phyloP scores from a whole-genome alignment of 352 stramenopile species.

The Pythium chondricola region DNA sequence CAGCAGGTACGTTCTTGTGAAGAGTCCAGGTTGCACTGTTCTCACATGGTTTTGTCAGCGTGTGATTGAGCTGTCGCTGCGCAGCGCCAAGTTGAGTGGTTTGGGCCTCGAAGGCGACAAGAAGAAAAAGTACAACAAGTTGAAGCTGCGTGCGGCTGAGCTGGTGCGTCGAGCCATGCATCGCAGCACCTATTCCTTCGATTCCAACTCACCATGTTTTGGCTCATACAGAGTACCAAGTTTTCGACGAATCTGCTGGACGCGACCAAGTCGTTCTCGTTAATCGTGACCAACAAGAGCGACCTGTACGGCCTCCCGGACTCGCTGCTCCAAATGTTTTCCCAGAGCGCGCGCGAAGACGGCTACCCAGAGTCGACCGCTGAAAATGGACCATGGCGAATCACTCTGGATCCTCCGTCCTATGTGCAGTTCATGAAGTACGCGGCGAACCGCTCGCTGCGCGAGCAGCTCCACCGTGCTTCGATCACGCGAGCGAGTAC shows the following conservation, averaged over 20 bases:
- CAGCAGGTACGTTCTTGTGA: slow-evolving; percentile 44
- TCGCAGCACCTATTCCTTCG: neutral
- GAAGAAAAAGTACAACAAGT: slow-evolving; percentile 94
- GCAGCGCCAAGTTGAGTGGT: slow-evolving; percentile 87
- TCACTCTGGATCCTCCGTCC: slow-evolving; percentile 93
- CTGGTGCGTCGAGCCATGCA: slow-evolving; percentile 70
- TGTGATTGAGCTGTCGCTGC: slow-evolving; percentile 88
- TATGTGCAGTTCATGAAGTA: slow-evolving; percentile 97
- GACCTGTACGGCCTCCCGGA: slow-evolving; percentile 89
- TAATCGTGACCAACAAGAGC: slow-evolving; percentile 80
- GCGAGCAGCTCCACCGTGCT: slow-evolving; percentile 92
- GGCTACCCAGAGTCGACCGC: slow-evolving; percentile 60
- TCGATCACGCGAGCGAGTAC: slow-evolving; percentile 90
- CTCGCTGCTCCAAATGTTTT: slow-evolving; percentile 90
- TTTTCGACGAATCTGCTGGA: slow-evolving; percentile 98
- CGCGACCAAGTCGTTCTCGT: slow-evolving; percentile 92
- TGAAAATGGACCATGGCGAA: slow-evolving; percentile 88
- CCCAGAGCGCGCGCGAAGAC: slow-evolving; percentile 69
- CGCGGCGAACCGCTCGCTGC: slow-evolving; percentile 82
- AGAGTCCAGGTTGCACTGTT: no score
- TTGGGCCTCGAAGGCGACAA: slow-evolving; percentile 90
- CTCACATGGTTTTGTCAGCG: no score
- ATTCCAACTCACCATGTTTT: neutral
- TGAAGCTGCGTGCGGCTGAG: slow-evolving; percentile 91
- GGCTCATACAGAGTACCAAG: slow-evolving; percentile 69